These are phyloP conservation scores for Hymenochaete sp. DNA, from an alignment of 1,284 basidiomycete genomes.

Conservation along the genomic window DNA sequence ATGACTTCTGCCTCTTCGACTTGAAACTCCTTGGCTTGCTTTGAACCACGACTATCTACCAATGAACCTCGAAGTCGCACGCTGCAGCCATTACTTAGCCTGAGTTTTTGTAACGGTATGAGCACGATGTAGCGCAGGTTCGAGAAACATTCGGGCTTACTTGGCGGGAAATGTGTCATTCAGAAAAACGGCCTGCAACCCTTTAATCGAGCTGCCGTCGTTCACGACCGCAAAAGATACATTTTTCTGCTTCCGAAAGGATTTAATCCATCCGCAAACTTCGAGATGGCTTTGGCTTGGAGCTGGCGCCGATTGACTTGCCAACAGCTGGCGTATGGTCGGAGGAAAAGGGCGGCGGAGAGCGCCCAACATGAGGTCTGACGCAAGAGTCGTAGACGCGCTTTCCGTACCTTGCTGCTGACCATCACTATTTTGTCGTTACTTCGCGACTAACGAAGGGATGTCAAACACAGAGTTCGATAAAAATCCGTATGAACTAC, in stretches of 20 bases:
- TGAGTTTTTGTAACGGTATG: no score
- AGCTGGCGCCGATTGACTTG: slow-evolving; percentile 19
- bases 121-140: slow-evolving; percentile 20
- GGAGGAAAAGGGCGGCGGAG: slow-evolving; percentile 28
- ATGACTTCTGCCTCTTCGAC: slow-evolving; percentile 59
- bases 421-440: no score
- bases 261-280: slow-evolving; percentile 77
- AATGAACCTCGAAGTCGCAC: slow-evolving; percentile 63
- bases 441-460: no score
- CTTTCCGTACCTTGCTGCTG: no score
- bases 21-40: slow-evolving; percentile 69
- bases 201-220: slow-evolving; percentile 66
- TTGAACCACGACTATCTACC: slow-evolving; percentile 54
- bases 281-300: no score
- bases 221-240: slow-evolving; percentile 76
- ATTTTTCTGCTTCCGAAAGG: slow-evolving; percentile 78
- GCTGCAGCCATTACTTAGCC: slow-evolving; percentile 65
- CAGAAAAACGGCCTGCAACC: slow-evolving; percentile 72
- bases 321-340: slow-evolving; percentile 51
- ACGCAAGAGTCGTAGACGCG: no score
- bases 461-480: slow-evolving; percentile 36
- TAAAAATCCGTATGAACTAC: slow-evolving; percentile 67
- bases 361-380: slow-evolving; percentile 13
- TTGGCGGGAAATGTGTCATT: slow-evolving; percentile 23
- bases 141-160: neutral